Evolutionary conservation across 345 rosid genomes (phyloP).

Genomic region (Eucalyptus coolabah): DNA sequence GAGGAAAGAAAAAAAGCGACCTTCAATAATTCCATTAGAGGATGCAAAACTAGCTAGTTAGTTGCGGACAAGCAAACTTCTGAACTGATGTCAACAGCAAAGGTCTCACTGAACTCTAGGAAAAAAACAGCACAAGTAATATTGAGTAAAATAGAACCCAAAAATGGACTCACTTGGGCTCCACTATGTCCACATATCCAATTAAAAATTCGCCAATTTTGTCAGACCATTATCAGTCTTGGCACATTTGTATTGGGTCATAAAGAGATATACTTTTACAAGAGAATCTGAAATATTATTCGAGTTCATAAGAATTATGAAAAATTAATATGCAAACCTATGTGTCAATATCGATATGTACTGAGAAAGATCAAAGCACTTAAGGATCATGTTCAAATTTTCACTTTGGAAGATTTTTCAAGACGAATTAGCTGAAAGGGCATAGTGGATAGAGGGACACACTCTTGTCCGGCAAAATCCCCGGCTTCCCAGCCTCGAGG

Average conservation of each 20-base stretch:
- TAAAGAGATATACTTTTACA: neutral
- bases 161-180: neutral
- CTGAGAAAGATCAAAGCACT: neutral
- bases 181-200: neutral
- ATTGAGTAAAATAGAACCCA: neutral
- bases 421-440: neutral
- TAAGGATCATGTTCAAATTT: neutral
- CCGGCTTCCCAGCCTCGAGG: conserved; percentile 48
- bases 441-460: neutral
- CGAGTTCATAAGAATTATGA: neutral
- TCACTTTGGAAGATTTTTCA: neutral
- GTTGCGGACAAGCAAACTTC: neutral
- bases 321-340: neutral
- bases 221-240: neutral
- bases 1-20: neutral
- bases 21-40: neutral
- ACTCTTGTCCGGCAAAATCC: conserved; percentile 20
- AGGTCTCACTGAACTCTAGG: neutral
- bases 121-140: neutral
- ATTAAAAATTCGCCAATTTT: neutral
- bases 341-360: neutral
- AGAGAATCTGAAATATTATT: neutral
- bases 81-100: neutral
- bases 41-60: neutral
- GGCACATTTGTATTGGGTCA: neutral